Conservation (phyloP, 495 filamentous ascomycete genomes). For the Hypoxylon lenormandii region DNA sequence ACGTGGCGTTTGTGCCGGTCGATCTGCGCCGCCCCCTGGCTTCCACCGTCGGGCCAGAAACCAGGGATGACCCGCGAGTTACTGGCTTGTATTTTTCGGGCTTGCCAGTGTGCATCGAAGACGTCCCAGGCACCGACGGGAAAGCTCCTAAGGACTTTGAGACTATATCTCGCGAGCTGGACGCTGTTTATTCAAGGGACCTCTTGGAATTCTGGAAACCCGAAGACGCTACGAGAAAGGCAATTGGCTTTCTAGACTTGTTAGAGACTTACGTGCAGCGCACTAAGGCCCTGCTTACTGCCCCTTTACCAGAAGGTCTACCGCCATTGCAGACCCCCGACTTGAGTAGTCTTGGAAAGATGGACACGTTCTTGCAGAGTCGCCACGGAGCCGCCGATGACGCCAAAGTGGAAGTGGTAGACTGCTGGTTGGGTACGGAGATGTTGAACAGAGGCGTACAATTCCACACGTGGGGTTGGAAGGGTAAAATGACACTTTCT, state of each 20-base stretch:
- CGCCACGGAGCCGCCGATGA: slow-evolving; percentile 7
- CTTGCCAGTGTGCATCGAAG: slow-evolving; percentile 38
- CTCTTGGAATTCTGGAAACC: slow-evolving; percentile 1
- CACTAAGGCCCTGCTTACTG: slow-evolving; percentile 24
- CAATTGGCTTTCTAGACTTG: slow-evolving; percentile 14
- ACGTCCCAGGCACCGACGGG: slow-evolving; percentile 7
- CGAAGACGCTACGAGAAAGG: neutral
- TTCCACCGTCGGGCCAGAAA: slow-evolving; percentile 8
- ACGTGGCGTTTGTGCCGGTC: slow-evolving; percentile 35
- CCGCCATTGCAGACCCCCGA: slow-evolving; percentile 38
- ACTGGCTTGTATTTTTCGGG: slow-evolving; percentile 39
- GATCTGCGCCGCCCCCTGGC: slow-evolving; percentile 35
- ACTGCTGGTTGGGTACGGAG: slow-evolving; percentile 48
- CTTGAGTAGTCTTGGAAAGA: slow-evolving; percentile 43
- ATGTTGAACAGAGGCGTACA: slow-evolving; percentile 26
- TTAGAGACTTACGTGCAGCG: slow-evolving; percentile 24
- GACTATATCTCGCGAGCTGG: slow-evolving; percentile 15
- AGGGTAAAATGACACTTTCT: slow-evolving; percentile 32
- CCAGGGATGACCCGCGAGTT: slow-evolving; percentile 2
- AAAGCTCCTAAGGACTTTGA: slow-evolving; percentile 21
- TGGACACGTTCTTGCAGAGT: slow-evolving; percentile 33
- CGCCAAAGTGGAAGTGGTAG: slow-evolving; percentile 29
- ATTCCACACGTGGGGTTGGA: slow-evolving; percentile 46
- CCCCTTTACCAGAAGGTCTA: slow-evolving; percentile 13
- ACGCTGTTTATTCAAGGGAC: slow-evolving; percentile 15